Percentiles rank a stretch among this genome's conserved stretches.
These are phyloP conservation scores for Teratosphaeriaceae sp. DNA, from an alignment of 2,329 filamentous ascomycete species.

Conservation along the genomic window DNA sequence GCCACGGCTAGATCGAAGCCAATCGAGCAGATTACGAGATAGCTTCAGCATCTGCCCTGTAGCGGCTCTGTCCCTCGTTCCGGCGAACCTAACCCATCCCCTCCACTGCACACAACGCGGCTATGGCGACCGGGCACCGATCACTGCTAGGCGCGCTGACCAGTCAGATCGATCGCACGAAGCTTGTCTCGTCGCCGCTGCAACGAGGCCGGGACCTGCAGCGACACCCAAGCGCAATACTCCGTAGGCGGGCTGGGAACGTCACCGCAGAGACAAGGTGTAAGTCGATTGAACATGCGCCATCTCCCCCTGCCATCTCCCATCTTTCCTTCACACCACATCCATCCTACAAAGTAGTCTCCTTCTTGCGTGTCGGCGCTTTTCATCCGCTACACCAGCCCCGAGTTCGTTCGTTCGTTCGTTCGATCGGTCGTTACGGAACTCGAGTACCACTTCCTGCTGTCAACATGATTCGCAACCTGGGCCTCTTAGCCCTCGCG, in stretches of 20 bases:
- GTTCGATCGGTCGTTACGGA: not conserved
- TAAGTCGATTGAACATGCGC: not conserved
- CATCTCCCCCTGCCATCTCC: not conserved
- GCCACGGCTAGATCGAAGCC: not conserved
- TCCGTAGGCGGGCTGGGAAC: not conserved
- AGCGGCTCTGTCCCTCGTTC: not conserved
- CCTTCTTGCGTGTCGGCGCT: not conserved
- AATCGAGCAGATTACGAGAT: not conserved
- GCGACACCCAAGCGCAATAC: not conserved
- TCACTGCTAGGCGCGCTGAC: not conserved
- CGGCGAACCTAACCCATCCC: not conserved
- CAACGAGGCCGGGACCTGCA: not conserved
- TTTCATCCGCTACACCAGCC: not conserved
- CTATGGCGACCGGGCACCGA: not conserved
- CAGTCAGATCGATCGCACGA: not conserved
- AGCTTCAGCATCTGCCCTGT: not conserved
- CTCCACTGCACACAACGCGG: not conserved
- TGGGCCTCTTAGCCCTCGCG: not conserved
- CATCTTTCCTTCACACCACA: not conserved
- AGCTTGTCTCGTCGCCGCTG: not conserved
- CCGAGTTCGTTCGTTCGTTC: not conserved
- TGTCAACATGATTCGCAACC: slow-evolving; percentile 2
- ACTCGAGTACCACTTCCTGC: not conserved
- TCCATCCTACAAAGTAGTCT: not conserved
- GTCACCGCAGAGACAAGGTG: not conserved